phyloP scores from a whole-genome alignment of 2,329 filamentous ascomycete species.

The Fusarium sarcochroum region DNA sequence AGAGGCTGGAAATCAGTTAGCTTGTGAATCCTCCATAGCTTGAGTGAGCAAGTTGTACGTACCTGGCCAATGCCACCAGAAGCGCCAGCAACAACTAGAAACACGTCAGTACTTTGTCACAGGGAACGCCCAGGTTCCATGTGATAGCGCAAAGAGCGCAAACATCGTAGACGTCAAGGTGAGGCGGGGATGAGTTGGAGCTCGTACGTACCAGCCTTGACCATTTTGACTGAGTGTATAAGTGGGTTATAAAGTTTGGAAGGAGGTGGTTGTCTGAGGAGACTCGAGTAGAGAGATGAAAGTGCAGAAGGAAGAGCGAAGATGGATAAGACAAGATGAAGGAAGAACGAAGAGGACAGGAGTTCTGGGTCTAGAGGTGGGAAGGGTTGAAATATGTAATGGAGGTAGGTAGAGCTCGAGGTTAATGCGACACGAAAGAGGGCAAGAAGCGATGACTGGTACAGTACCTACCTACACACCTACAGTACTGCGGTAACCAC shows the following conservation, averaged over 20 bases:
- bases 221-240: conserved; percentile 61
- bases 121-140: neutral
- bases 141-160: neutral
- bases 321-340: conserved; percentile 12
- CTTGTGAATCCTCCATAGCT: conserved; percentile 25
- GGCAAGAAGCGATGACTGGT: conserved; percentile 24
- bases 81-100: conserved; percentile 87
- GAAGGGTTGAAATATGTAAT: conserved; percentile 43
- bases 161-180: conserved; percentile 9
- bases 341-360: conserved; percentile 17
- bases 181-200: conserved; percentile 44
- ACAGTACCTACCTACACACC: conserved; percentile 2
- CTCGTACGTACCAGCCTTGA: conserved; percentile 70
- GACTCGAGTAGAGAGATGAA: conserved; percentile 15
- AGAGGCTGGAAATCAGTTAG: conserved; percentile 75
- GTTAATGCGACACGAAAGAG: conserved; percentile 31
- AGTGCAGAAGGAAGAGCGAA: conserved; percentile 12
- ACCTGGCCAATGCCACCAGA: conserved; percentile 99
- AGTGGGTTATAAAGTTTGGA: conserved; percentile 24
- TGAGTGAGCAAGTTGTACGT: conserved; percentile 48
- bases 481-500: conserved; percentile 25
- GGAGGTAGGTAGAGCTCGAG: conserved; percentile 31
- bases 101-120: conserved; percentile 21
- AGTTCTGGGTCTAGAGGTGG: conserved; percentile 34
- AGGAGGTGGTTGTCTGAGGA: conserved; percentile 7